These are phyloP conservation scores for Escovopsis sp. DNA, from an alignment of 2,329 filamentous ascomycete species.

Conservation along the genomic window DNA sequence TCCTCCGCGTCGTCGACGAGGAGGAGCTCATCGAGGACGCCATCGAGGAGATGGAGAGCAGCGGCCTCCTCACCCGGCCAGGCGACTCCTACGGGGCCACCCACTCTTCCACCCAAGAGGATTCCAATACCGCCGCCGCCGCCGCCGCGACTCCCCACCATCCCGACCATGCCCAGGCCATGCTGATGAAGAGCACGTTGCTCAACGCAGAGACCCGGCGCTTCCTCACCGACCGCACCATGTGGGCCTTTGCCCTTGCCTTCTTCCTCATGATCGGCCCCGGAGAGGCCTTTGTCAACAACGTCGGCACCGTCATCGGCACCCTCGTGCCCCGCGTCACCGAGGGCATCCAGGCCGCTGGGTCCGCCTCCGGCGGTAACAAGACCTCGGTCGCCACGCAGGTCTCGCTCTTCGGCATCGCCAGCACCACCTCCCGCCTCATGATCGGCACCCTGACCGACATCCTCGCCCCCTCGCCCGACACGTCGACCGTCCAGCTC, in stretches of 20 bases:
- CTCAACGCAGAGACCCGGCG: conserved; percentile 79
- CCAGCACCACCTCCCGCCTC: conserved; percentile 82
- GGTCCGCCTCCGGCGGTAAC: neutral
- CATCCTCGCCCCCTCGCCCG: conserved; percentile 57
- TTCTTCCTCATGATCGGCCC: conserved; percentile 91
- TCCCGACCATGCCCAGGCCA: conserved; percentile 19
- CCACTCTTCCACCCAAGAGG: conserved; percentile 29
- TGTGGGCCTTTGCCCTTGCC: conserved; percentile 86
- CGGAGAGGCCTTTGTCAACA: conserved; percentile 97
- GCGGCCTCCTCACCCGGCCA: conserved; percentile 51
- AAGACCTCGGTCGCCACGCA: conserved; percentile 64
- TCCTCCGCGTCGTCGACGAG: conserved; percentile 67
- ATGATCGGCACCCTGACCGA: conserved; percentile 81
- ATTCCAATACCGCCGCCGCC: conserved; percentile 18
- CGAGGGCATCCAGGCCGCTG: conserved; percentile 17
- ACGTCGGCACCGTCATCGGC: conserved; percentile 83
- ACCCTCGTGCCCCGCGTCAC: conserved; percentile 55
- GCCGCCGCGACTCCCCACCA: conserved; percentile 26
- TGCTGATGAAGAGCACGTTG: conserved; percentile 73
- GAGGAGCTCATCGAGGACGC: conserved; percentile 80
- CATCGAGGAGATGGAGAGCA: conserved; percentile 80
- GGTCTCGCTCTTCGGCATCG: conserved; percentile 81
- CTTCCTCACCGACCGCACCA: conserved; percentile 77
- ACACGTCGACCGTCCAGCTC: conserved; percentile 41
- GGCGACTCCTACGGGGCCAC: conserved; percentile 60